Base-by-base conservation (phyloP, 257 asterid species). In the Ocimum tenuiflorum region DNA sequence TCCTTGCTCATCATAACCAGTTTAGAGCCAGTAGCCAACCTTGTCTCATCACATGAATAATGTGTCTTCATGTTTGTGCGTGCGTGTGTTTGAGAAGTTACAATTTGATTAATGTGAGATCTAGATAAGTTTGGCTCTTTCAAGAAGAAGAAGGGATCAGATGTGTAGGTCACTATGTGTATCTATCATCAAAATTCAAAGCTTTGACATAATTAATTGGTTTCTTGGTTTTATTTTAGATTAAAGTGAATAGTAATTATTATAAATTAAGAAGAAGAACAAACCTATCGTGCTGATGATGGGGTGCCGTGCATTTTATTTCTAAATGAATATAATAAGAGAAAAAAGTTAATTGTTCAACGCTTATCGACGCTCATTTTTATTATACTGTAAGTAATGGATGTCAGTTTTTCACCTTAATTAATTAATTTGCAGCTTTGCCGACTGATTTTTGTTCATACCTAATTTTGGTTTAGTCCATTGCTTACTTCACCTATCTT, bases 61-160 rank as follows among this genome's bases (percentile, higher is more conserved):
- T 60, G 73, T 29, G 80, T 72, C 73, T 68, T 78, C 84, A 75
- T 87, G 22, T 9, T 7, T 1, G 1, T 9, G 0, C 12, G 1
- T 3, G 42, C 1, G 12, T 36, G 12, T 18, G 50, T 1, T 51
- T 42, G 46, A 42, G 57, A 6, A 14, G 54, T 22, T 53, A 52
- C 3, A 42, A 7, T 3, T 10, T 41, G 53, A 39, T 75, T 6
- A 0, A 65, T 69, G 43, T 22, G 31, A 64, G 66, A 49, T n/a
- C n/a, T n/a, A 27, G 31, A 27, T 1, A 38, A 47, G 38, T 56
- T 67, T 86, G 84, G 46, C 87, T 77, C 74, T 81, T 78, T n/a
- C n/a, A n/a, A n/a, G n/a, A n/a, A n/a, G 80, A 80, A 65, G 31
- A 62, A 75, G 8, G 68, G 36, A 2, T 31, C 36, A 64, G 83